Conservation (phyloP, 371 early-diverging fungal genomes). For the Synchytrium microbalum region DNA sequence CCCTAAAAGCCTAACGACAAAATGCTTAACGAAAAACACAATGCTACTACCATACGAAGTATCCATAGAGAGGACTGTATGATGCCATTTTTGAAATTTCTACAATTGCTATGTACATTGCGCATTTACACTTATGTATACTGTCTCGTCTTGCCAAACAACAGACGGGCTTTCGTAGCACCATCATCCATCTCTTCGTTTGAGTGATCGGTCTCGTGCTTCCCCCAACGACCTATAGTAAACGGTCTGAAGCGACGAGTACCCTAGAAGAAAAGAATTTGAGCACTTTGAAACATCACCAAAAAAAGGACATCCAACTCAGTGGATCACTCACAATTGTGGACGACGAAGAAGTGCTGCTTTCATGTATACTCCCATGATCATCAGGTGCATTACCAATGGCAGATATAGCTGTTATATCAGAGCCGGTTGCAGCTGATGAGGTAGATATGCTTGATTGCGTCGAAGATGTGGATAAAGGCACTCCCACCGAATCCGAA, state of each 20-base stretch:
- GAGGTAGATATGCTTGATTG: neutral
- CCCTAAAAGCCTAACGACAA: too few relatives aligned
- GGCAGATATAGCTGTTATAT: neutral
- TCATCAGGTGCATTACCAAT: neutral
- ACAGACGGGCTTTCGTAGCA: neutral
- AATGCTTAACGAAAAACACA: too few relatives aligned
- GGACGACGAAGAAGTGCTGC: neutral
- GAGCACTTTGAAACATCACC: too few relatives aligned
- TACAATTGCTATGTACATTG: too few relatives aligned
- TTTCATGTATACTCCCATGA: neutral
- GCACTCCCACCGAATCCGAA: neutral
- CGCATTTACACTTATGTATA: too few relatives aligned
- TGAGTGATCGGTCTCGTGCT: neutral
- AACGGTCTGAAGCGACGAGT: neutral
- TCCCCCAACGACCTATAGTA: neutral
- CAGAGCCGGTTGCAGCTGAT: neutral
- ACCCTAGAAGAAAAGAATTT: too few relatives aligned
- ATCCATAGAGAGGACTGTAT: too few relatives aligned
- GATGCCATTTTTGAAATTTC: too few relatives aligned
- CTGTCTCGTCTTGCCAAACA: conserved; percentile 2
- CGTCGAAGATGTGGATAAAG: neutral
- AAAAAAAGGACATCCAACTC: too few relatives aligned
- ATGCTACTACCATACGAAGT: too few relatives aligned
- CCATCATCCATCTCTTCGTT: neutral
- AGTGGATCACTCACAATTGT: too few relatives aligned